Evolutionary conservation across 2,329 filamentous ascomycete genomes (phyloP), one percentile per base, ranked within the genome.

Genomic region (Pseudomassariella vexata): DNA sequence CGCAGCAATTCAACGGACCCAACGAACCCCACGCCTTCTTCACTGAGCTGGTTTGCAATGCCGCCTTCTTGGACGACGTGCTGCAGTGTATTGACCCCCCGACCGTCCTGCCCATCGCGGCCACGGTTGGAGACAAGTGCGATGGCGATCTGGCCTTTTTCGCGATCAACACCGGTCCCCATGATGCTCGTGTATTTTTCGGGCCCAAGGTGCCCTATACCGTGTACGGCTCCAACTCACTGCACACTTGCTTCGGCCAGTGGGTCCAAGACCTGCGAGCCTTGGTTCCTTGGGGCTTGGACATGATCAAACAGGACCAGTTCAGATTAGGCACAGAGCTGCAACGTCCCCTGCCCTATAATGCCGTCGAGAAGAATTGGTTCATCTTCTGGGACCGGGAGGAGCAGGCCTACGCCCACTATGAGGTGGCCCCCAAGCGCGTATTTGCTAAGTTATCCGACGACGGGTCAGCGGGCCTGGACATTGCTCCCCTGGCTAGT

Each of bases 291-390:
- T 69, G 65, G 64, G 50, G 44, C 4, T 42, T n/a, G n/a, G n/a
- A n/a, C n/a, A n/a, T n/a, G n/a, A n/a, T n/a, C 21, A n/a, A 9
- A 18, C 9, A 19, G 3, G 48, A 56, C 28, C 37, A 48, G 7
- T 76, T 74, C 46, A 46, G 46, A 9, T 28, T 44, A 0, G 62
- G 61, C 0, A 72, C 63, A 1, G 75, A 79, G 39, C 48, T 79
- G 3, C 65, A 68, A 22, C 57, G 73, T 0, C 73, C 71, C 0
- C 36, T 43, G 2, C 63, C 68, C 0, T 68, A 56, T 43, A 45
- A 48, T 3, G 21, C 43, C 1, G 44, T 78, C 17, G 74, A 80
- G 53, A 79, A 79, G 63, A 79, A 80, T 44, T 80, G 65, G 60
- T 79, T 79, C 41, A 38, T 73, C 3, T 79, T 79, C 54, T 79